phyloP scores from a whole-genome alignment of 2,329 filamentous ascomycete genomes.

The Albifimbria verrucaria region DNA sequence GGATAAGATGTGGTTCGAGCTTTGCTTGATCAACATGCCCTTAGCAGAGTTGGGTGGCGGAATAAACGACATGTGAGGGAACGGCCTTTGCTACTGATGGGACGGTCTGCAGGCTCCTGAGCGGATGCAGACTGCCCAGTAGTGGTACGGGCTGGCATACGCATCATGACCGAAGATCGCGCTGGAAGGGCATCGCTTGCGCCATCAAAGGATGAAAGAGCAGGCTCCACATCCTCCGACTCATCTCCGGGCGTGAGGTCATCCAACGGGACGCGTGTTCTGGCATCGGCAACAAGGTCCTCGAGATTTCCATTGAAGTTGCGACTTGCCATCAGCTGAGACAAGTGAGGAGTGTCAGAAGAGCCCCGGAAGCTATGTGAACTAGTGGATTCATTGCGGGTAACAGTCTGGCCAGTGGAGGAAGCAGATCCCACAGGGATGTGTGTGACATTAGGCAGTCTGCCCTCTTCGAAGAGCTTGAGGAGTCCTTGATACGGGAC shows the following conservation, averaged over 20 bases:
- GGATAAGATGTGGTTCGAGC: conserved; percentile 20
- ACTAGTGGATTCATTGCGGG: conserved; percentile 10
- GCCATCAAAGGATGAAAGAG: conserved; percentile 9
- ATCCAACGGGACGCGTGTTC: conserved; percentile 48
- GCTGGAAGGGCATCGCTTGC: conserved; percentile 13
- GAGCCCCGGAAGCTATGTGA: conserved; percentile 46
- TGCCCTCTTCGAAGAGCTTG: conserved; percentile 49
- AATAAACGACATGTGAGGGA: conserved; percentile 36
- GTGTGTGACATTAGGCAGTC: conserved; percentile 44
- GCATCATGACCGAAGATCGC: conserved; percentile 45
- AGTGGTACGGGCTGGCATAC: conserved; percentile 56
- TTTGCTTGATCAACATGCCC: conserved; percentile 15
- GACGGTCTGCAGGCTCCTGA: conserved; percentile 37
- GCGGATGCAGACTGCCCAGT: conserved; percentile 44
- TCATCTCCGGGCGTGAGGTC: conserved; percentile 53
- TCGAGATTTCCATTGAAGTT: conserved; percentile 60
- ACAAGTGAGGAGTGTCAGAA: conserved; percentile 63
- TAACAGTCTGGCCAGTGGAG: conserved; percentile 3
- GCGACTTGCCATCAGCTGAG: conserved; percentile 58
- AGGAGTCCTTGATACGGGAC: conserved; percentile 51
- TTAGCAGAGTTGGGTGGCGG: conserved; percentile 26
- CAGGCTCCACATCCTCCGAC: conserved; percentile 34
- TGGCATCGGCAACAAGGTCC: conserved; percentile 57
- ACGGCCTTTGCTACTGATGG: conserved; percentile 56
- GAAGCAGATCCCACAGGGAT: conserved; percentile 34